Base-by-base conservation (phyloP, 2,329 filamentous ascomycete genomes). In the Chrysosphaeria jannelii region DNA sequence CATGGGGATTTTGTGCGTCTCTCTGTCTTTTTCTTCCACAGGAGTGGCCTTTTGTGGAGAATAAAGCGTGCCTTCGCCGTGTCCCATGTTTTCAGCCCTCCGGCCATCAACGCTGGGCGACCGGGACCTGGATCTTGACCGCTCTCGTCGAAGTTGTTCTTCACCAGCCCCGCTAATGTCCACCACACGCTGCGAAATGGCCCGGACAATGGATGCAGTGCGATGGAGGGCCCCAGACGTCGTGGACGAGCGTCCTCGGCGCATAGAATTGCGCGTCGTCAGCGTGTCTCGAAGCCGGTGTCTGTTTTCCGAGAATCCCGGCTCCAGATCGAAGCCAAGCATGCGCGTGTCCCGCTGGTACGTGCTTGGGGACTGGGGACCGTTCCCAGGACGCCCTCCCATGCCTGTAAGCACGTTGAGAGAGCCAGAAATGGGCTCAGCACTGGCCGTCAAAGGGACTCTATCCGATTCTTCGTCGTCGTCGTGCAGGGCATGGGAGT, bases 141-240 rank as follows among this genome's bases (percentile, higher is more conserved):
- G 66, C 49, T 50, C 47, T 22, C 61, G 53, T 20, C 61, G 55
- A 13, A 65, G 53, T 24, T 60, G 64, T 30, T 70, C 64, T 39
- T 90, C 76, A 4, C 68, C 69, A 36, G 93, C 85, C 39, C 89
- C 89, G 44, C 78, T 90, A 35, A 97, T 60, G 38, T 93, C 93
- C 37, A 97, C 85, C 26, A 97, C 79, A 49, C 85, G 75, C 47
- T 91, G 79, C 15, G 88, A 93, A 64, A 97, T 89, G 30, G 63
- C 63, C 32, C 70, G 60, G 43, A 79, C 61, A 34, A 78, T 74
- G 6, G 70, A 74, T 21, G 70, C 61, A 29, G 71, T 70, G 33
- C 63, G 54, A 13, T 56, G 59, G 24, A 79, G 42, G 10, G 70
- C 67, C 13, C 57, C 58, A 8, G 60, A 54, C 6, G 57, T 53